Base-by-base conservation (phyloP, 768 basidiomycete species). In the Leccinum imitatum region DNA sequence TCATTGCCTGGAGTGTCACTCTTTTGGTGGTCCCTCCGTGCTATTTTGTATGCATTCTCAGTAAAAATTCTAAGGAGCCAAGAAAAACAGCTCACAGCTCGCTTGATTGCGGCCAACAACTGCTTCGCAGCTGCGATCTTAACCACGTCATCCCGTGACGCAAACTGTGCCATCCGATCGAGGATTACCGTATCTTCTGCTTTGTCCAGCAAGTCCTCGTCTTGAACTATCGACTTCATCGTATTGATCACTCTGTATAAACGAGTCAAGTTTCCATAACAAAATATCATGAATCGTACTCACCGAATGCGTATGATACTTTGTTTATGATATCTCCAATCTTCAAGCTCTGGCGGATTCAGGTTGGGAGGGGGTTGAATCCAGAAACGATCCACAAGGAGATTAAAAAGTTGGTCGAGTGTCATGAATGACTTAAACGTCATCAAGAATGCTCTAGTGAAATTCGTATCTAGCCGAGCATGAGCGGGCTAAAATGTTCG, bases 381-480 rank as follows among this genome's bases (percentile, higher is more conserved):
- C 69, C 80, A 77, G 74, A 84, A 89, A 21, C 87, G 80, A 31
- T 79, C 73, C 2, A 82, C 73, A 14, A 89, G 77, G 27, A 80
- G 70, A 50, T 82, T 79, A 50, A 87, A 79, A n/a, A 89, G 70
- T 51, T 83, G 77, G 31, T 82, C 76, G 2, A 82, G 73, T 11
- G 80, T 81, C 56, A 81, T 83, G 69, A 89, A 89, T 0, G 85
- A 85, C 64, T 84, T 83, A 76, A 86, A 89, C 3, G 88, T 89
- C 75, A 87, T 80, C 48, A 89, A 71, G 76, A 89, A 89, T 11
- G 86, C 84, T 59, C 80, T 79, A 63, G 76, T 83, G 71, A 83
- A 87, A 37, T 76, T 76, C 23, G 81, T 77, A 68, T 87, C 83
- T 84, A 50, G n/a, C 25, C 30, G 54, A 4, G 47, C 31, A 46